phyloP scores from a whole-genome alignment of 176 grass and related monocot genomes.

The Oryza australiensis region DNA sequence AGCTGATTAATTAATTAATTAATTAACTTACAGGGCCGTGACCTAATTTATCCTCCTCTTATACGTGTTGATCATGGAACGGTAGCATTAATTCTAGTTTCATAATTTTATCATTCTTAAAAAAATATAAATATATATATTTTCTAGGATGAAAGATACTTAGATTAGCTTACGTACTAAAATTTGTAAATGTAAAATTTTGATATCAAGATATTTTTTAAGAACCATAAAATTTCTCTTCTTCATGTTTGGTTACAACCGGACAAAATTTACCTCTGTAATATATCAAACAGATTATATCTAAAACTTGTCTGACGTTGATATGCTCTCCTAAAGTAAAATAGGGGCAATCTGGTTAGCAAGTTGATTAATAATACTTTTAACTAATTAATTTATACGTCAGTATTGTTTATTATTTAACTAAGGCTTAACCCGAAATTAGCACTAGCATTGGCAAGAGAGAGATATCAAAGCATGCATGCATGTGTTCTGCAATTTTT shows the following conservation, averaged over 20 bases:
- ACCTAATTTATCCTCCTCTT: neutral
- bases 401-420: neutral
- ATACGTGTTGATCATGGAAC: neutral
- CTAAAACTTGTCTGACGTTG: neutral
- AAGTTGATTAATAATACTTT: constrained; percentile 10
- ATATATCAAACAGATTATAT: neutral
- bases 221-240: too few species aligned
- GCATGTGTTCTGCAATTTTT: too few species aligned
- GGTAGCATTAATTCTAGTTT: too few species aligned
- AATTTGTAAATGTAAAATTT: too few species aligned
- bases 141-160: too few species aligned
- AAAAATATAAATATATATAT: too few species aligned
- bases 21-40: neutral
- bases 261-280: neutral
- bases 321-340: constrained; percentile 29
- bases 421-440: neutral
- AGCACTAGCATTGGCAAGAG: neutral
- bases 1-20: neutral
- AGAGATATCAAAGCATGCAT: too few species aligned
- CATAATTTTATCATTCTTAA: too few species aligned
- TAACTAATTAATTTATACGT: neutral
- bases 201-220: too few species aligned
- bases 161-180: too few species aligned
- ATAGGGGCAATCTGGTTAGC: neutral
- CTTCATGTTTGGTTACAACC: too few species aligned